phyloP scores from a whole-genome alignment of 148 eudicot species.

The Vaccinium vitisidaea region DNA sequence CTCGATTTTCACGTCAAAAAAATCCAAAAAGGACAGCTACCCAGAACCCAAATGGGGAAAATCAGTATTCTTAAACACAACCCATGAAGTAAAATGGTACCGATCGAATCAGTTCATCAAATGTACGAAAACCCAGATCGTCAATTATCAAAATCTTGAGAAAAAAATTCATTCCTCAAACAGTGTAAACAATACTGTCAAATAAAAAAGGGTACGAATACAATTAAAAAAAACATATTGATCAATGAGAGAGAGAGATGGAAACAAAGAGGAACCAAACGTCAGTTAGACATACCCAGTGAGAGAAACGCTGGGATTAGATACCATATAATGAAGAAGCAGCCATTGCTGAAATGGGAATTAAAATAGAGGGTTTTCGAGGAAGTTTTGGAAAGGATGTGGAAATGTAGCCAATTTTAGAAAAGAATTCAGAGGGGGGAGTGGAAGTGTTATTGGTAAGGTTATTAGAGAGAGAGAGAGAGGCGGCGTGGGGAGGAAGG shows the following conservation, averaged over 20 bases:
- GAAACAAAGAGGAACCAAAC: conserved; percentile 7
- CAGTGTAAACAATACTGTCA: background rate
- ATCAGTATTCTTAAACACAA: background rate
- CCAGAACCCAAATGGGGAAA: background rate
- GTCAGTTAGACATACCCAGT: conserved; percentile 14
- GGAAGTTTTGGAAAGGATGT: background rate
- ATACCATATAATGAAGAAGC: background rate
- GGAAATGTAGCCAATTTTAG: conserved; percentile 1
- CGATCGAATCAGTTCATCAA: background rate
- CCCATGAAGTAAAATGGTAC: background rate
- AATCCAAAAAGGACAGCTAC: background rate
- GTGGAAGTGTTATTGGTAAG: conserved; percentile 16
- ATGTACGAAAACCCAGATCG: conserved; percentile 13
- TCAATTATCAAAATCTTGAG: conserved; percentile 11
- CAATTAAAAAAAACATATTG: background rate
- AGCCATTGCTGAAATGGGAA: conserved; percentile 6
- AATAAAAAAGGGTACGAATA: background rate
- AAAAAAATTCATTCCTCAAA: background rate
- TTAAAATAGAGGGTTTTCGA: conserved; percentile 4
- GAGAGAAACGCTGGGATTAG: conserved; percentile 14
- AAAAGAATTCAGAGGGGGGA: conserved; percentile 1
- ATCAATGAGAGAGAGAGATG: background rate
- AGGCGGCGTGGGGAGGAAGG: conserved; percentile 26
- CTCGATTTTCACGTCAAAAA: conserved; percentile 22
- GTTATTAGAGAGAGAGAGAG: conserved; percentile 14